Evolutionary conservation across 345 rosid species (phyloP), one percentile per base, ranked within the genome.

Genomic region (Stellera chamaejasme): DNA sequence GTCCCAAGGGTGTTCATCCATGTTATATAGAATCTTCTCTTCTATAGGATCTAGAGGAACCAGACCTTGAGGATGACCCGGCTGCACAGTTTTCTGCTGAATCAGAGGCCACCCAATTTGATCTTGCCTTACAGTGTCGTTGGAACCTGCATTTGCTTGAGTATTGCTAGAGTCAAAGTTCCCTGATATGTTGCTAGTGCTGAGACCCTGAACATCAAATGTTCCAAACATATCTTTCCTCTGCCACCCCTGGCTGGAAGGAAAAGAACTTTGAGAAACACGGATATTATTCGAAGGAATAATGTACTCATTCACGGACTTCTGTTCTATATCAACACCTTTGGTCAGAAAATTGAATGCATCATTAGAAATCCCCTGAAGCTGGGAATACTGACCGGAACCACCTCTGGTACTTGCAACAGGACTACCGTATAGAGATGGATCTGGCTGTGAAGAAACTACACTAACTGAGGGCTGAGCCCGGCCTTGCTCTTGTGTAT

Each of bases 11-110:
- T 65, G 83, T 41, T 85, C 94, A 65, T 88, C 96, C 70, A 74
- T 72, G 62, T 75, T 77, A 70, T 67, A 85, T 71, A 89, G 62
- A 62, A 90, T 77, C 79, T 73, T 86, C 76, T 82, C 87, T 74
- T 90, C 97, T 41, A 79, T 70, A 39, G 97, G 97, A 69, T 90
- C 97, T 28, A 89, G 74, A 19, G 85, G 77, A 43, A 79, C 81
- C 53, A 75, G 69, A 58, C 71, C 73, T 55, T 68, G 77, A 44
- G 79, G 64, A 45, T 70, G 58, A 52, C 64, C 58, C 25, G 63
- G 41, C 44, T 73, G 69, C n/a, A 64, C 54, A 45, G 61, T 49
- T 62, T 71, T 75, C 58, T 76, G 79, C 68, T 66, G 83, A 62
- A 66, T 50, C 11, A 54, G 66, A 45, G 74, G 70, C 77, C 74